phyloP scores from a whole-genome alignment of 352 stramenopile species.

The Phytophthora ramorum region DNA sequence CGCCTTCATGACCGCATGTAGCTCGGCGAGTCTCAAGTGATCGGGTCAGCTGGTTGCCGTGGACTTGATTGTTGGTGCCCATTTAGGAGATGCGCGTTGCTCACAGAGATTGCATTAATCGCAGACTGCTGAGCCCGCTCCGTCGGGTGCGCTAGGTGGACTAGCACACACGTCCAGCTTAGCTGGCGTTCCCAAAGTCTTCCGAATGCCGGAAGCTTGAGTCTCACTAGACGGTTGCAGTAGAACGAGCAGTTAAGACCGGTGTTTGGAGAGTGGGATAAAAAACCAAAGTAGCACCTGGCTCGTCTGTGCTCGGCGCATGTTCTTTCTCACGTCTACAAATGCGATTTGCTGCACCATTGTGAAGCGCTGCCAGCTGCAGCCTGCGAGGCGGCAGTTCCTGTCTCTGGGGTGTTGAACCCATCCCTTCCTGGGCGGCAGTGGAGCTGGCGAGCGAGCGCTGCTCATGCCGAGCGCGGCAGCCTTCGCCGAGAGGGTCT shows the following conservation, averaged over 20 bases:
- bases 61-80: constrained; percentile 29
- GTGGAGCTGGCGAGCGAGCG: background rate
- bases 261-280: constrained; percentile 23
- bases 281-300: background rate
- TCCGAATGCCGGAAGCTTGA: too few relatives aligned
- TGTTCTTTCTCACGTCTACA: constrained; percentile 22
- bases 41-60: constrained; percentile 1
- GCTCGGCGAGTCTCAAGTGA: background rate
- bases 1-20: background rate
- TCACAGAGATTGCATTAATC: constrained; percentile 26
- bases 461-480: too few relatives aligned
- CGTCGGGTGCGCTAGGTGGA: background rate
- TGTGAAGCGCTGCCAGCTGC: constrained; percentile 15
- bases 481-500: too few relatives aligned
- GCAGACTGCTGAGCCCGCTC: background rate
- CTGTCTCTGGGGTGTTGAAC: constrained; percentile 23
- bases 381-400: constrained; percentile 35
- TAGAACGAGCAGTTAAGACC: background rate
- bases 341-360: constrained; percentile 28
- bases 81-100: constrained; percentile 24
- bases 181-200: too few relatives aligned
- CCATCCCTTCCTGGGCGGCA: background rate
- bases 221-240: background rate
- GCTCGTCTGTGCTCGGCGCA: constrained; percentile 1
- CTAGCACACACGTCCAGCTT: background rate